phyloP scores from a whole-genome alignment of 1,284 basidiomycete species.

The Ganoderma resinaceum region DNA sequence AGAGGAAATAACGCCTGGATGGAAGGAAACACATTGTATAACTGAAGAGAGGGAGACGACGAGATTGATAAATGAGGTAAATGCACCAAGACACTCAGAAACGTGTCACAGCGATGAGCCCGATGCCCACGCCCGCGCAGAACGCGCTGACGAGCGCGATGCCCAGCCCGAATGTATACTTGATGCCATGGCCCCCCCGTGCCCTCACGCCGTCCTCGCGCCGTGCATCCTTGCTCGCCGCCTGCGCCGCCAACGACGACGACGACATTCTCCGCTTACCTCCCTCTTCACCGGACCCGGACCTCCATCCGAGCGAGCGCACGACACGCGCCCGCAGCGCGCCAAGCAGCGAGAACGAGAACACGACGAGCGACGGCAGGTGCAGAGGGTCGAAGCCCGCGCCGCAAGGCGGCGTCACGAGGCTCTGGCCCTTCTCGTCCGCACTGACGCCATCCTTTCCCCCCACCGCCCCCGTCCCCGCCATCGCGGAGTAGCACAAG shows the following conservation, averaged over 20 bases:
- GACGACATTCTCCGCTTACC: neutral
- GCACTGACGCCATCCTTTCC: no score
- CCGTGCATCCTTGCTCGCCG: neutral
- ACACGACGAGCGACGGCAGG: slow-evolving; percentile 51
- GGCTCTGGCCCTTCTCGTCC: slow-evolving; percentile 12
- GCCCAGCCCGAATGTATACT: slow-evolving; percentile 36
- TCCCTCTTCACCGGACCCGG: neutral
- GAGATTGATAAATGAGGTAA: neutral
- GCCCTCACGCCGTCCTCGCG: neutral
- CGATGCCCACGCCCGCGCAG: slow-evolving; percentile 46
- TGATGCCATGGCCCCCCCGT: slow-evolving; percentile 23
- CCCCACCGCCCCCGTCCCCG: slow-evolving; percentile 5
- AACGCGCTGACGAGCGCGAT: slow-evolving; percentile 42
- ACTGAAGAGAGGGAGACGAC: neutral
- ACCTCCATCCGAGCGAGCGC: slow-evolving; percentile 20
- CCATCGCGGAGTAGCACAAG: neutral
- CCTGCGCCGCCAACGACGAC: neutral
- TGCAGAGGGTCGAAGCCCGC: slow-evolving; percentile 54
- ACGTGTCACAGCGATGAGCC: slow-evolving; percentile 31
- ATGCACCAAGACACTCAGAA: slow-evolving; percentile 7
- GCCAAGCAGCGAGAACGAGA: slow-evolving; percentile 54
- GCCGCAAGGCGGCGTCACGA: slow-evolving; percentile 28
- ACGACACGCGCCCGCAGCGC: slow-evolving; percentile 38
- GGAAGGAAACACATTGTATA: neutral
- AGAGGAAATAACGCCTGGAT: neutral